phyloP scores from a whole-genome alignment of 805 yeast species.

The Yamadazyma philogaea region DNA sequence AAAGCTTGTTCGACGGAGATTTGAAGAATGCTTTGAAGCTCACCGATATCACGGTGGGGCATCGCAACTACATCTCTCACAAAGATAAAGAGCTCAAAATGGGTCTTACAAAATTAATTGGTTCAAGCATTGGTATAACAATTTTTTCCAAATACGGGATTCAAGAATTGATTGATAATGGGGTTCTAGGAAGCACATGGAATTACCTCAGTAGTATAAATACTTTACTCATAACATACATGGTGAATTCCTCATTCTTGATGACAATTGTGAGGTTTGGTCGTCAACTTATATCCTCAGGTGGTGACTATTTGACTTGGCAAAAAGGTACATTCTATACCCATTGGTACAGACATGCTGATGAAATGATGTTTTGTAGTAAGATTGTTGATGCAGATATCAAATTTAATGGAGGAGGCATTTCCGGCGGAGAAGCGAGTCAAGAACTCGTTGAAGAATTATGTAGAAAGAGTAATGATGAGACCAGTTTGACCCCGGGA shows the following conservation, averaged over 20 bases:
- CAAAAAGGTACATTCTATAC: slow-evolving; percentile 60
- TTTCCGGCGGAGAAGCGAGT: slow-evolving; percentile 35
- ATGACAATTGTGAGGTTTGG: slow-evolving; percentile 41
- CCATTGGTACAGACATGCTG: slow-evolving; percentile 62
- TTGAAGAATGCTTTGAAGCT: slow-evolving; percentile 53
- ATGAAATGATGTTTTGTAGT: slow-evolving; percentile 65
- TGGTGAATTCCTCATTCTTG: slow-evolving; percentile 40
- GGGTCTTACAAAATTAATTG: slow-evolving; percentile 31
- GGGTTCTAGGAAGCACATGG: slow-evolving; percentile 36
- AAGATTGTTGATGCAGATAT: slow-evolving; percentile 66
- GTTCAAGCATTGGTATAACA: slow-evolving; percentile 32
- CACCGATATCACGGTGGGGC: slow-evolving; percentile 61
- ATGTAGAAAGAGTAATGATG: slow-evolving; percentile 30
- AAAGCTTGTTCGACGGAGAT: slow-evolving; percentile 56
- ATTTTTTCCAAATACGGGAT: slow-evolving; percentile 42
- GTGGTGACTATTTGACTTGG: slow-evolving; percentile 60
- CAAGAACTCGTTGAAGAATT: slow-evolving; percentile 35
- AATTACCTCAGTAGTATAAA: slow-evolving; percentile 45
- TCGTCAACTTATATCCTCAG: slow-evolving; percentile 33
- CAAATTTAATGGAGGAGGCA: slow-evolving; percentile 46
- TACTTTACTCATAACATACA: slow-evolving; percentile 39
- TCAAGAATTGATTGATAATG: slow-evolving; percentile 37
- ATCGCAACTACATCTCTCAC: slow-evolving; percentile 43
- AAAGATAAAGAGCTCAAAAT: slow-evolving; percentile 28
- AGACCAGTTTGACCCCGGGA: slow-evolving; percentile 29